phyloP scores from a whole-genome alignment of 108 stramenopile genomes.

The Asterionellopsis glacialis region DNA sequence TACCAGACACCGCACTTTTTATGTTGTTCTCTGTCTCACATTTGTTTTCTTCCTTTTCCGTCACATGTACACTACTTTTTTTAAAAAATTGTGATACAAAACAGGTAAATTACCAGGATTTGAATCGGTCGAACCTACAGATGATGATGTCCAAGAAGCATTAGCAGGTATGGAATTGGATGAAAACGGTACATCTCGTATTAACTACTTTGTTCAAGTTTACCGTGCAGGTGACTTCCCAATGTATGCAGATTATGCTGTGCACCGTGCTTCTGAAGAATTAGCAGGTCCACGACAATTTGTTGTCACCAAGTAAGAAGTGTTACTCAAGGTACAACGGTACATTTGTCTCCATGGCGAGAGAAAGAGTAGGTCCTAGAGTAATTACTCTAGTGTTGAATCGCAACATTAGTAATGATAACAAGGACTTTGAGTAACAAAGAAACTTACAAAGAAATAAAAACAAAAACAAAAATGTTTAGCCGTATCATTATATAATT shows the following conservation, averaged over 20 bases:
- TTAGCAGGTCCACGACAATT: constrained; percentile 73
- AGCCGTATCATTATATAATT: too few relatives aligned
- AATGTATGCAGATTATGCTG: constrained; percentile 81
- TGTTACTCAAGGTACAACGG: neutral
- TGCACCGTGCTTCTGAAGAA: constrained; percentile 66
- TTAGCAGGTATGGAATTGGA: constrained; percentile 72
- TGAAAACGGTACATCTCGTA: constrained; percentile 50
- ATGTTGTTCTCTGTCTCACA: neutral
- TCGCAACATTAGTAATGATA: too few relatives aligned
- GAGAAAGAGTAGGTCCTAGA: too few relatives aligned
- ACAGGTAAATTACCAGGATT: constrained; percentile 62
- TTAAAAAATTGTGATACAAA: too few relatives aligned
- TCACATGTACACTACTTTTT: neutral
- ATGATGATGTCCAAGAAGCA: constrained; percentile 62
- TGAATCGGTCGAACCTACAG: constrained; percentile 45
- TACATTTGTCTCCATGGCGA: neutral
- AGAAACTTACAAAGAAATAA: too few relatives aligned
- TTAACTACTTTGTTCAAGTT: constrained; percentile 82
- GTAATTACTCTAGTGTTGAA: too few relatives aligned
- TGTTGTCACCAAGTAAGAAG: constrained; percentile 62
- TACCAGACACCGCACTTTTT: too few relatives aligned
- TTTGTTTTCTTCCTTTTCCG: neutral
- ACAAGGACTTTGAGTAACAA: too few relatives aligned
- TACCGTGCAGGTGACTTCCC: constrained; percentile 80
- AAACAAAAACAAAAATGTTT: too few relatives aligned